A percentile compares a stretch with the other conserved stretches of the same genome.
Evolutionary conservation across 208 protist species (phyloP).

Genomic region (Trypanosoma boissoni): DNA sequence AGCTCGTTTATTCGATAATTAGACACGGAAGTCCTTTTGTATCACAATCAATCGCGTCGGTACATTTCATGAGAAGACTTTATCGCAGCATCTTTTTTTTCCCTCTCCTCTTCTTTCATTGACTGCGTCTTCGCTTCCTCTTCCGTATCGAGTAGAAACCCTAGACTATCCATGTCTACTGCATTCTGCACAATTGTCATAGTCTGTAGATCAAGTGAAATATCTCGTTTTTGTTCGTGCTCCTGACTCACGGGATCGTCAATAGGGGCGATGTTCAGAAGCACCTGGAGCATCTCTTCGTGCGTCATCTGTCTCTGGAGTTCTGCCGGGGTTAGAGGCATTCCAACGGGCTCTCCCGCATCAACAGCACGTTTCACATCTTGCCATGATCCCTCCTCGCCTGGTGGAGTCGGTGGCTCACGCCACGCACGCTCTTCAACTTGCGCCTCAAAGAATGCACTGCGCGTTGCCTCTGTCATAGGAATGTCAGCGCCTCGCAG

Average conservation of each 20-base stretch:
- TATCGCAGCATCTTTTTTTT: conserved; percentile 31
- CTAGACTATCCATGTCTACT: conserved; percentile 61
- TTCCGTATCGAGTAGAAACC: conserved; percentile 29
- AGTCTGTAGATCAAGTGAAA: conserved; percentile 60
- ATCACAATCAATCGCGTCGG: conserved; percentile 21
- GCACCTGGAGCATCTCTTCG: conserved; percentile 59
- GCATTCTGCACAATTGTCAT: conserved; percentile 57
- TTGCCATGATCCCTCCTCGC: conserved; percentile 82
- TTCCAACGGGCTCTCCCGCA: conserved; percentile 59
- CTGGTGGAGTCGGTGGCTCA: conserved; percentile 81
- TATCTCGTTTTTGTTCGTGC: conserved; percentile 45
- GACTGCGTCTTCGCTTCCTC: conserved; percentile 19
- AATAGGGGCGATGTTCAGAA: conserved; percentile 46
- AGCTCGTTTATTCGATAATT: too few species aligned
- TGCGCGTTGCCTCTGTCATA: conserved; percentile 66
- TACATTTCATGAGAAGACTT: conserved; percentile 49
- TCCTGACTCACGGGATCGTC: conserved; percentile 73
- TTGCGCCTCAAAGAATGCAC: conserved; percentile 74
- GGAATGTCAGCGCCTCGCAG: conserved; percentile 57
- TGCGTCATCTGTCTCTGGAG: conserved; percentile 72
- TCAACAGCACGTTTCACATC: conserved; percentile 81
- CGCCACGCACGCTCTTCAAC: conserved; percentile 87
- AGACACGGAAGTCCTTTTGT: too few species aligned
- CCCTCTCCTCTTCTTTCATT: conserved; percentile 24
- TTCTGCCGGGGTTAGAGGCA: conserved; percentile 40